Base-by-base conservation (phyloP, 2,329 filamentous ascomycete genomes). In the Cytospora leucostoma region DNA sequence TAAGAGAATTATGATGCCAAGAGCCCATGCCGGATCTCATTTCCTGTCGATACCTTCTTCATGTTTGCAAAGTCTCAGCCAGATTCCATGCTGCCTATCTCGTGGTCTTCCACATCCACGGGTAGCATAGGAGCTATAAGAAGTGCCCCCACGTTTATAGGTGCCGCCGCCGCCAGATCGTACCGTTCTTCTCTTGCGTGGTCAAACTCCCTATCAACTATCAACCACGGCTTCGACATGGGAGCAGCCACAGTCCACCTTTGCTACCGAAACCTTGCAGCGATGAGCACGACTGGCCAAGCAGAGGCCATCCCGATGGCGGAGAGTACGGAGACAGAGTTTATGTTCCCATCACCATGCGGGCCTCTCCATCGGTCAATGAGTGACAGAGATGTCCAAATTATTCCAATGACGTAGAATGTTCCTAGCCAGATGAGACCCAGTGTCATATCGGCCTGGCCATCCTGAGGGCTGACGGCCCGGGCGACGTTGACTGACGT, bases 281-380 rank as follows among this genome's bases (percentile, higher is more conserved):
- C 50, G 49, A 68, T 47, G 19, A 71, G 62, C 10, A 71, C 69
- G 2, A 61, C 52, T 1, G 70, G 70, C 70, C 70, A 71, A 7
- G 63, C 47, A 15, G 65, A 60, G 17, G 70, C 56, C 27, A 71
- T 52, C 32, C 70, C 6, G 0, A 69, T 6, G 0, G 70, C 69
- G 0, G 62, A 68, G 17, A 71, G 17, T 10, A 71, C 62, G 1
- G 67, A 64, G 10, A 61, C 37, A 35, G 69, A 60, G 33, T 59
- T 55, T 2, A 69, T 70, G 17, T 58, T 33, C 3, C 64, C 59
- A 7, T 64, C 67, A 19, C 70, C 69, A 52, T 71, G 68, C 7
- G 67, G 66, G 3, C 70, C 70, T 35, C 69, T 65, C 70, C 70
- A 71, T 37, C 70, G 67, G 64, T 71, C 70, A n/a, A 71, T 68